Base-by-base conservation (phyloP, 108 stramenopile genomes). In the Cyclotella baltica region DNA sequence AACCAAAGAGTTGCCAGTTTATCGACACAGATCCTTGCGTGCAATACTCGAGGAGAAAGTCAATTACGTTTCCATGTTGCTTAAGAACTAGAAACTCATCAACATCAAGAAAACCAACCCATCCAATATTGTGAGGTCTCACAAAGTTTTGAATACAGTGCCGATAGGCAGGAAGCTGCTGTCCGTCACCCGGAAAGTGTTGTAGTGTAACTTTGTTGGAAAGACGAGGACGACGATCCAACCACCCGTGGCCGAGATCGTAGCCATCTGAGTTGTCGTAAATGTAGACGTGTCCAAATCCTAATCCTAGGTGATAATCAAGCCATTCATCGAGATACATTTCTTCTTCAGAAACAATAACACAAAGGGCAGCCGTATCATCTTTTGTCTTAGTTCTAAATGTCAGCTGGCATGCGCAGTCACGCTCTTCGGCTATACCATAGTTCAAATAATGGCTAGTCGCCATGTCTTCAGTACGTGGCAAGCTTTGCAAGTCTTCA, bases 251-350 rank as follows among this genome's bases (percentile, higher is more conserved):
- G 31, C 43, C 72, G 25, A 86, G 57, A 40, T 76, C 75, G 65
- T 78, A 83, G 37, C 78, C 74, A 33, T 75, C 74, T 13, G 77
- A 76, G 68, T 86, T 86, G 73, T 86, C 82, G 59, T 83, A 86
- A 55, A 86, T 31, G 46, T 70, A 83, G 57, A 86, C 76, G 22
- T 67, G 36, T 18, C 74, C 69, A 76, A 86, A 86, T n/a, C 89
- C 89, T 29, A 88, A 62, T 6, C 36, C 61, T 50, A 73, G 23
- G 61, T 90, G 63, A 72, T 87, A 90, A 25, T 88, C 69, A n/a
- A 88, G 56, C 85, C 85, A 90, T 46, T 90, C 89, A 47, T 87
- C 81, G 33, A 90, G 5, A 57, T 88, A 90, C 18, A 33, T 38
- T 25, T 73, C 72, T 35, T 73, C 67, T 16, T 25, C 16, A 4